Percentiles rank a stretch among this genome's conserved stretches.
Evolutionary conservation across 2,329 filamentous ascomycete species (phyloP).

Genomic region (Xylariomycetidae sp.): DNA sequence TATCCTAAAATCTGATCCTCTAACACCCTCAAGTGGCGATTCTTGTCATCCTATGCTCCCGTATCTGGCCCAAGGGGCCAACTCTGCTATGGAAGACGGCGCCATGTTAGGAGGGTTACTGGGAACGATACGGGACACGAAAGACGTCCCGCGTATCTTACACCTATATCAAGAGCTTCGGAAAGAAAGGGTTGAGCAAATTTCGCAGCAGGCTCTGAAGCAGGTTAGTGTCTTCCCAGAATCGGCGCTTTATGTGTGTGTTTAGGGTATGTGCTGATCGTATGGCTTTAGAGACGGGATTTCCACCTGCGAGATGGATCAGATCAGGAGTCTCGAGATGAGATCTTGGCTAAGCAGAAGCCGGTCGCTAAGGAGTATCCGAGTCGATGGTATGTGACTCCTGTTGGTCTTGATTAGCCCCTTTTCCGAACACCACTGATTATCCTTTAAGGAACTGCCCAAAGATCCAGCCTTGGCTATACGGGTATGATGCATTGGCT

Average conservation of each 20-base stretch:
- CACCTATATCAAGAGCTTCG: slow-evolving; percentile 13
- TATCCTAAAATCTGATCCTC: too few species aligned
- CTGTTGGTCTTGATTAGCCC: too few species aligned
- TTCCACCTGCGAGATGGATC: slow-evolving; percentile 12
- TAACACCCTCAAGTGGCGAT: too few species aligned
- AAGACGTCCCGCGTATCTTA: slow-evolving; percentile 10
- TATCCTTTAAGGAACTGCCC: slow-evolving; percentile 13
- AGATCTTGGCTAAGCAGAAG: slow-evolving; percentile 9
- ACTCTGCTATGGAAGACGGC: slow-evolving; percentile 17
- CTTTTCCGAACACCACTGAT: slow-evolving; percentile 3
- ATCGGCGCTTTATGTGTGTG: background rate
- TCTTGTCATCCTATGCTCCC: slow-evolving; percentile 18
- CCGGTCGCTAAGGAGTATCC: slow-evolving; percentile 7
- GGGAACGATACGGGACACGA: slow-evolving; percentile 10
- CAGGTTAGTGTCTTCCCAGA: slow-evolving; percentile 10
- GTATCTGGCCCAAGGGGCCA: slow-evolving; percentile 17
- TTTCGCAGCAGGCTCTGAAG: slow-evolving; percentile 13
- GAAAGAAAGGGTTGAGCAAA: slow-evolving; percentile 13
- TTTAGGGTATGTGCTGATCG: background rate
- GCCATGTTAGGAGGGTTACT: slow-evolving; percentile 15
- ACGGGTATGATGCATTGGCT: slow-evolving; percentile 12
- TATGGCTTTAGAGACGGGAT: slow-evolving; percentile 9
- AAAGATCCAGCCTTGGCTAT: slow-evolving; percentile 15
- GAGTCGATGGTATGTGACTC: slow-evolving; percentile 15
- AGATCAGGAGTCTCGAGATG: slow-evolving; percentile 10